Evolutionary conservation across 2,329 filamentous ascomycete species (phyloP).

Genomic region (Pestalotiopsis sp.): DNA sequence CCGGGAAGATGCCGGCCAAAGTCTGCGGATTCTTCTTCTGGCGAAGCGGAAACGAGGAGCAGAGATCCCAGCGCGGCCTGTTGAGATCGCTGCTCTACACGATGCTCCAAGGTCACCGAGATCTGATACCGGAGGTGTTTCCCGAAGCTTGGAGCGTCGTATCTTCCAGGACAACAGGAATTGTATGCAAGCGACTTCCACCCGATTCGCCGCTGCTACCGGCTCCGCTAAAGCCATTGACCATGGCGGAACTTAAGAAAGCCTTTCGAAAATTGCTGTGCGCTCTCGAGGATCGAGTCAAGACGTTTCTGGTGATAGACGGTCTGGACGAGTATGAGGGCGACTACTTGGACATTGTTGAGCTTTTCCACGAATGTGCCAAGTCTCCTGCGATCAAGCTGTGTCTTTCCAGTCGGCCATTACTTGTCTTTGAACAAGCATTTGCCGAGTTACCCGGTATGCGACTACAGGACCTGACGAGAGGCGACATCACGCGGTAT

Average conservation of each 20-base stretch:
- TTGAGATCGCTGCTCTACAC: not conserved
- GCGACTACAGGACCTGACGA: not conserved
- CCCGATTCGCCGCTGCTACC: not conserved
- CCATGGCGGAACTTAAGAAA: not conserved
- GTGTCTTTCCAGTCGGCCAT: conserved; percentile 1
- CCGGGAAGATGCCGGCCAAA: conserved; percentile 3
- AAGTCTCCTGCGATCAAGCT: not conserved
- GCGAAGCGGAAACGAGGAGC: conserved; percentile 12
- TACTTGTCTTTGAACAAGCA: conserved; percentile 4
- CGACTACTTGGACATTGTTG: not conserved
- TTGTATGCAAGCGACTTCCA: not conserved
- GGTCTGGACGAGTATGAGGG: not conserved
- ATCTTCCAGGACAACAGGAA: not conserved
- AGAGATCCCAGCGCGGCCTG: conserved; percentile 5
- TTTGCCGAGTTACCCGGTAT: not conserved
- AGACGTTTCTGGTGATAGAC: not conserved
- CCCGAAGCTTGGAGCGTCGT: not conserved
- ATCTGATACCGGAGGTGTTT: not conserved
- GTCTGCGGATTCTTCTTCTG: conserved; percentile 3
- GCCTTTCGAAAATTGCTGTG: not conserved
- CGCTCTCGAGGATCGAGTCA: not conserved
- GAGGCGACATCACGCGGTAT: not conserved
- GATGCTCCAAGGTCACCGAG: not conserved
- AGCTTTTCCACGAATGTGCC: not conserved
- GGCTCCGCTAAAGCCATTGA: not conserved